Evolutionary conservation across 768 basidiomycete genomes (phyloP).

Genomic region (Stropharia rugosoannulata): DNA sequence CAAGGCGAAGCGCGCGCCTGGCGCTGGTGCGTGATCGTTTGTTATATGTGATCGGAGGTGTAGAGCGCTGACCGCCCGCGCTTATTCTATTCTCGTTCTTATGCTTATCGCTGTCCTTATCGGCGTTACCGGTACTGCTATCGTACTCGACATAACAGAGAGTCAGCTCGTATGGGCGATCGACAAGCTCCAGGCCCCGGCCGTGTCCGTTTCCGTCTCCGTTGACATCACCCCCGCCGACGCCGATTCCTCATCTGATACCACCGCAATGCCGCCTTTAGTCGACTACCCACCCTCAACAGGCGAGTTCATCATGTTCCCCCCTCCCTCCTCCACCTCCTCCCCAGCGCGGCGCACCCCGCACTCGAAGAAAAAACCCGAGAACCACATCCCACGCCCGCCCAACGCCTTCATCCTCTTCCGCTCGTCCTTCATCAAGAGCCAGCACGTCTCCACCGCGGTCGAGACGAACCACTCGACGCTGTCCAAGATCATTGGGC

Average conservation of each 20-base stretch:
- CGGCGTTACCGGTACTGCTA: too few species aligned
- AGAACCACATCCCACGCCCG: constrained; percentile 78
- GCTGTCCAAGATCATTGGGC: constrained; percentile 80
- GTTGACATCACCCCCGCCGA: too few species aligned
- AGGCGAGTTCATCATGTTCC: constrained; percentile 55
- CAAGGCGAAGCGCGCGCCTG: too few species aligned
- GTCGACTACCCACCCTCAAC: constrained; percentile 27
- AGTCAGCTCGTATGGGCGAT: not conserved
- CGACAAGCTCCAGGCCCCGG: too few species aligned
- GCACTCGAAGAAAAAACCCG: constrained; percentile 70
- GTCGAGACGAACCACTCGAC: constrained; percentile 85
- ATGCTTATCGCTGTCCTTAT: too few species aligned
- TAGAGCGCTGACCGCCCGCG: too few species aligned
- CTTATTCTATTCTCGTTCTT: too few species aligned
- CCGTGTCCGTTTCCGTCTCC: too few species aligned
- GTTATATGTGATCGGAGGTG: too few species aligned
- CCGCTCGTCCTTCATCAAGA: constrained; percentile 80
- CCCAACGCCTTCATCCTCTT: constrained; percentile 89
- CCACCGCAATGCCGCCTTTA: constrained; percentile 26
- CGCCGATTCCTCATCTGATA: too few species aligned
- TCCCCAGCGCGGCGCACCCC: constrained; percentile 39
- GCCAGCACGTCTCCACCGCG: constrained; percentile 70
- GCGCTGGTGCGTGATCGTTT: too few species aligned
- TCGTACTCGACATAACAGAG: not conserved
- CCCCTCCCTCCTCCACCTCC: constrained; percentile 31